A percentile compares a stretch with the other conserved stretches of the same genome.
These are phyloP conservation scores for Populus davidiana DNA, from an alignment of 345 rosid species.

Conservation along the genomic window DNA sequence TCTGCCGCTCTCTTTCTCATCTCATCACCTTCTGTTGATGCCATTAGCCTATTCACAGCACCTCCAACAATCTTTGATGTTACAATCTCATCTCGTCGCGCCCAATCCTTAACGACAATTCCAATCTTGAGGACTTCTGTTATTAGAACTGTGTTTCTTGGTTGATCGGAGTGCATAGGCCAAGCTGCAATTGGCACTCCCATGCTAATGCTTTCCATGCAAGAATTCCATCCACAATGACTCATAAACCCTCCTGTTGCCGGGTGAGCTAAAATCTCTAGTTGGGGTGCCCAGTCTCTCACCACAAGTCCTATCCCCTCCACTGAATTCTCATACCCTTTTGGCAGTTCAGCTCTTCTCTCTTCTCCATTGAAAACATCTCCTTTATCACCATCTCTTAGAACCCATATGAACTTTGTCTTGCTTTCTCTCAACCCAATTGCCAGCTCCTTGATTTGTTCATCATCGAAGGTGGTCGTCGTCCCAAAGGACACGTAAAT, in stretches of 20 bases:
- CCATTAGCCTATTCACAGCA: slow-evolving; percentile 43
- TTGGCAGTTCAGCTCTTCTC: slow-evolving; percentile 30
- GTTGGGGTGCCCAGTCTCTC: slow-evolving; percentile 65
- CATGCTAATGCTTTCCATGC: slow-evolving; percentile 64
- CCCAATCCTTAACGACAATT: slow-evolving; percentile 34
- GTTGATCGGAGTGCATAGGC: slow-evolving; percentile 71
- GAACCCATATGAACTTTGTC: slow-evolving; percentile 60
- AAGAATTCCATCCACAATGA: slow-evolving; percentile 74
- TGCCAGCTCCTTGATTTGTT: slow-evolving; percentile 43
- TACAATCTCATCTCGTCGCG: slow-evolving; percentile 16
- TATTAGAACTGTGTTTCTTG: slow-evolving; percentile 41
- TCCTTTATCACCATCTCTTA: slow-evolving; percentile 57
- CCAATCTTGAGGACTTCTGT: slow-evolving; percentile 43
- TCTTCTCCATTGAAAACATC: slow-evolving; percentile 37
- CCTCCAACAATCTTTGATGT: slow-evolving; percentile 21
- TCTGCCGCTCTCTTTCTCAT: slow-evolving; percentile 45
- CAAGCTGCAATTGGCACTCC: slow-evolving; percentile 62
- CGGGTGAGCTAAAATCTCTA: slow-evolving; percentile 48
- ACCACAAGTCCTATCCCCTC: slow-evolving; percentile 37
- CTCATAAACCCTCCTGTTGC: slow-evolving; percentile 54
- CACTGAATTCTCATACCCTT: slow-evolving; percentile 38
- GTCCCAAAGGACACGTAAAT: slow-evolving; percentile 53
- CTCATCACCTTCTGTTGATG: slow-evolving; percentile 42
- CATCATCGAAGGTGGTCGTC: slow-evolving; percentile 36
- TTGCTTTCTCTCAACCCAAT: slow-evolving; percentile 40